A percentile compares a stretch with the other conserved stretches of the same genome.
Conservation (phyloP, 306 rosid species). For the Castanea sativa region DNA sequence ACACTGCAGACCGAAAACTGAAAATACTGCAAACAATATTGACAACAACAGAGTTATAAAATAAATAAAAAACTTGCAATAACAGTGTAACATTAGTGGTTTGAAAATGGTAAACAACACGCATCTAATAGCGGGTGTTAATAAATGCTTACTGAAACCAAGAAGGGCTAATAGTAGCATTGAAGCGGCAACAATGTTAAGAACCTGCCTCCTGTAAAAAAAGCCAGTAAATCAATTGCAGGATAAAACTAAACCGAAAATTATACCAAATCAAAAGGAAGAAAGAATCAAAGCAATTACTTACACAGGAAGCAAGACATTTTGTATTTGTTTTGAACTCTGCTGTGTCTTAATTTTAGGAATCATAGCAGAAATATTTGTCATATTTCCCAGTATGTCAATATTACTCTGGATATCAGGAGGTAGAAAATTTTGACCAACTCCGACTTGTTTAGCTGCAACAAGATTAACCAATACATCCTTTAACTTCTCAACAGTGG, state of each 20-base stretch:
- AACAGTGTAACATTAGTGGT: background rate
- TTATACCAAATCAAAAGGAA: background rate
- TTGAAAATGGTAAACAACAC: background rate
- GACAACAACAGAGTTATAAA: constrained; percentile 5
- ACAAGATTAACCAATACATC: constrained; percentile 31
- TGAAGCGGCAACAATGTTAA: constrained; percentile 45
- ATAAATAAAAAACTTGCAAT: background rate
- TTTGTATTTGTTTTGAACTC: constrained; percentile 19
- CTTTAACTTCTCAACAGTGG: constrained; percentile 25
- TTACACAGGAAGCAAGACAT: constrained; percentile 24
- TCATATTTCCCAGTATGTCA: constrained; percentile 14
- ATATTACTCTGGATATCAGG: constrained; percentile 10
- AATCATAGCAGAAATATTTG: constrained; percentile 10
- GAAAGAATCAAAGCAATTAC: background rate
- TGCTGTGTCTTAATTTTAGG: constrained; percentile 17
- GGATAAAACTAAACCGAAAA: background rate
- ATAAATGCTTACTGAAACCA: constrained; percentile 52
- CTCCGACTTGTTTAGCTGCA: constrained; percentile 28
- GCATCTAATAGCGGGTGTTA: background rate
- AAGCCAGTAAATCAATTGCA: background rate
- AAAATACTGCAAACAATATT: constrained; percentile 47
- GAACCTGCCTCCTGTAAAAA: constrained; percentile 41
- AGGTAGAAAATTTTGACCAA: constrained; percentile 33
- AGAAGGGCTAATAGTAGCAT: constrained; percentile 53
- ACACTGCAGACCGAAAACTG: constrained; percentile 50